Base-by-base conservation (phyloP, 225 moss, liverwort and hornwort genomes). In the Straminergon stramineum region DNA sequence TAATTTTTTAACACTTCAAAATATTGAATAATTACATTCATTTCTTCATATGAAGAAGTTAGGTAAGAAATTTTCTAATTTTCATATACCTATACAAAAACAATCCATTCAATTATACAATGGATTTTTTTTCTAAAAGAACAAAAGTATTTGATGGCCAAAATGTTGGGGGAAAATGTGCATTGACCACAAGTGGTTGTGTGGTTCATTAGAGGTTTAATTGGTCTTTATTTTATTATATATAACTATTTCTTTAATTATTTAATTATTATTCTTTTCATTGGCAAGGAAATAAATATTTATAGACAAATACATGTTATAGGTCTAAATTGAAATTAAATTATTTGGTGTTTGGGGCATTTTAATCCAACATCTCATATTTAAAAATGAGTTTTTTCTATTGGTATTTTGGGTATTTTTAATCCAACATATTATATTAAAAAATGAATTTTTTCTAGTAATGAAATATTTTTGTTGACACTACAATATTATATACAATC, bases 271-370 rank as follows among this genome's bases (percentile, higher is more conserved):
- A n/a, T n/a, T n/a, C 8, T 79, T 5, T 14, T 9, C 3, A 78
- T 9, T 35, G 0, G 2, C 5, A 78, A 35, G 3, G 8, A 55
- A 55, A 52, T 13, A 15, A 23, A 1, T 16, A 37, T 23, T 37
- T 15, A 10, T 24, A 34, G 9, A 9, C 3, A 24, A 55, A 24
- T 37, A 9, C 0, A 15, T 37, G 0, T 4, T 1, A 15, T 0
- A 37, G 55, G 24, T 55, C 15, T 24, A 78, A 55, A 56, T 56
- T 56, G 10, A 78, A 10, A 78, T 56, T 6, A 1, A 56, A 78
- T 2, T 56, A 78, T 9, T 55, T 56, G 23, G 1, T 37, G 24
- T 37, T 37, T 37, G 3, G 5, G 15, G 24, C 6, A 24, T 24
- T 58, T 79, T 58, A 28, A 57, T 58, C 8, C 2, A 2, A 11